Conservation (phyloP, 805 yeast genomes). For the Starmerella khaoyaiensis region DNA sequence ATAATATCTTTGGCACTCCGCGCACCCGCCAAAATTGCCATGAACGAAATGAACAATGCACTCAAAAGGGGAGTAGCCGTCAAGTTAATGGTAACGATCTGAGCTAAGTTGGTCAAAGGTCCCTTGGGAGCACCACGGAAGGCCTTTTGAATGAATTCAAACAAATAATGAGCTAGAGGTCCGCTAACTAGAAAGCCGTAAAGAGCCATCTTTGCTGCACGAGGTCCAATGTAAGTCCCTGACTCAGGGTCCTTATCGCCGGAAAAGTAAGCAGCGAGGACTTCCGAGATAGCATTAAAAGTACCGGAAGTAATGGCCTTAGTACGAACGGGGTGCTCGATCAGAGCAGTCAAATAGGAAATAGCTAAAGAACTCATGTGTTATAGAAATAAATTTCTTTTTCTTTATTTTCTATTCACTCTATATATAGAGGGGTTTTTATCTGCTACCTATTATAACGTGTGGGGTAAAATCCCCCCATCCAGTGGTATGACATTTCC, state of each 20-base stretch:
- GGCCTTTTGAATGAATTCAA: slow-evolving; percentile 26
- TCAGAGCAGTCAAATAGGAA: slow-evolving; percentile 22
- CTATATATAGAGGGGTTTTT: too few species aligned
- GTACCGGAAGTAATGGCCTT: slow-evolving; percentile 29
- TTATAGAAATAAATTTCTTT: too few species aligned
- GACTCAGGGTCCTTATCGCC: slow-evolving; percentile 29
- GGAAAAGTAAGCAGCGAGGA: slow-evolving; percentile 28
- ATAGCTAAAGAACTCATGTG: slow-evolving; percentile 10
- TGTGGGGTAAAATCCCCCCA: too few species aligned
- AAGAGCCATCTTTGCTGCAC: slow-evolving; percentile 30
- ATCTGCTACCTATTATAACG: too few species aligned
- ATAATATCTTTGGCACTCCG: slow-evolving; percentile 23
- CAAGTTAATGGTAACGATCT: slow-evolving; percentile 29
- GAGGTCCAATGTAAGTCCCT: slow-evolving; percentile 25
- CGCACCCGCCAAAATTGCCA: slow-evolving; percentile 31
- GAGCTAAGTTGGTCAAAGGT: slow-evolving; percentile 20
- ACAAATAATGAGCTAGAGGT: slow-evolving; percentile 30
- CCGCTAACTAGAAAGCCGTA: slow-evolving; percentile 30
- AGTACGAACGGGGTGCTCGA: slow-evolving; percentile 27
- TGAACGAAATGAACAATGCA: slow-evolving; percentile 26
- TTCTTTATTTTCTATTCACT: too few species aligned
- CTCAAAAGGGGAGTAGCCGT: slow-evolving; percentile 27
- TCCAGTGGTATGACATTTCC: not conserved
- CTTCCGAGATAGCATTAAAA: slow-evolving; percentile 28
- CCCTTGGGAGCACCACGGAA: slow-evolving; percentile 24